A percentile compares a stretch with the other conserved stretches of the same genome.
Conservation (phyloP, 202 grass and related monocot genomes). For the Schoenoplectus triqueter region DNA sequence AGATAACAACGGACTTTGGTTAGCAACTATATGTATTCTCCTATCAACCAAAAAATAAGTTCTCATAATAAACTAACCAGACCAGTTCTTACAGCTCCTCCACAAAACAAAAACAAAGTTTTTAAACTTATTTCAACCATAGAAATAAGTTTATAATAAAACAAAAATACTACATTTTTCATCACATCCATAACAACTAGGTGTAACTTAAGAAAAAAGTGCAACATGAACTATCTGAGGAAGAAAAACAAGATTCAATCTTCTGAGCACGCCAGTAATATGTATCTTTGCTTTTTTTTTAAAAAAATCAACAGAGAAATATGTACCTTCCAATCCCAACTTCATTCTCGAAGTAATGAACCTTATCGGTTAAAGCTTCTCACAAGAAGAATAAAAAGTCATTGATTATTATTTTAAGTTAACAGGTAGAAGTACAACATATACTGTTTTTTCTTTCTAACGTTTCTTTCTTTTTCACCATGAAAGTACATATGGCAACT, state of each 20-base stretch:
- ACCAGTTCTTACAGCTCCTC: neutral
- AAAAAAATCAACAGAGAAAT: neutral
- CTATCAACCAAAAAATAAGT: conserved; percentile 40
- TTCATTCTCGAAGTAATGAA: conserved; percentile 75
- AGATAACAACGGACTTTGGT: conserved; percentile 1
- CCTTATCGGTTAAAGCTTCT: conserved; percentile 61
- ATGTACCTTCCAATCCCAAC: conserved; percentile 44
- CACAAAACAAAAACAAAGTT: neutral
- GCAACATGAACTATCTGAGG: neutral
- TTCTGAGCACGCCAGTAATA: neutral
- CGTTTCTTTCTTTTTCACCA: neutral
- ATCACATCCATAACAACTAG: neutral
- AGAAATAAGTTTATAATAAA: neutral
- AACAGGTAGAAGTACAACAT: conserved; percentile 21
- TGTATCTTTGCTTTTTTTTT: conserved; percentile 29
- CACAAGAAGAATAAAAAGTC: conserved; percentile 33
- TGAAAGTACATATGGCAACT: conserved; percentile 10
- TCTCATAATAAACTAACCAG: conserved; percentile 40
- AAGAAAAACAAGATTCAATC: neutral
- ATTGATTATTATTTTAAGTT: conserved; percentile 33
- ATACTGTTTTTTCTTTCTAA: conserved; percentile 14
- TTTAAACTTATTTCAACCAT: neutral
- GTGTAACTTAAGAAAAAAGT: neutral
- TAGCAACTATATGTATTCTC: conserved; percentile 7
- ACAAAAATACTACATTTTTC: neutral